Evolutionary conservation across 1,284 basidiomycete genomes (phyloP).

Genomic region (Coniferiporia weirii): DNA sequence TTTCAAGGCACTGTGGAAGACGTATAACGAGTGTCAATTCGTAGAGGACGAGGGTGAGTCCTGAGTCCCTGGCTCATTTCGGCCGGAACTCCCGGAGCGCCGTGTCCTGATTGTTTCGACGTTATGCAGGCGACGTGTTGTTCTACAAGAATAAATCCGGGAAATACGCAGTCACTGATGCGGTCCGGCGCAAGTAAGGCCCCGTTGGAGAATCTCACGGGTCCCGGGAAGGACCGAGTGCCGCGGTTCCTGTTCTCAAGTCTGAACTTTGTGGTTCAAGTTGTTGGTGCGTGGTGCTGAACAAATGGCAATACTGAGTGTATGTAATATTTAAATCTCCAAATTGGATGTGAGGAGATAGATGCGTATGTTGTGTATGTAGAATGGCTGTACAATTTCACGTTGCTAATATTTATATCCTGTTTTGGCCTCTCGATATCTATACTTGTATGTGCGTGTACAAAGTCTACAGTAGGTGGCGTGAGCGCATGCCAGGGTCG

Average conservation of each 20-base stretch:
- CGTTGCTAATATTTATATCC: too few species aligned
- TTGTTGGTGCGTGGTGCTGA: not conserved
- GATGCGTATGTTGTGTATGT: too few species aligned
- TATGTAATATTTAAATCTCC: too few species aligned
- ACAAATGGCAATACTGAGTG: too few species aligned
- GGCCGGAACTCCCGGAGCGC: not conserved
- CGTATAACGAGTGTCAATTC: constrained; percentile 59
- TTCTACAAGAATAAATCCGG: constrained; percentile 65
- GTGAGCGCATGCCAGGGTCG: not conserved
- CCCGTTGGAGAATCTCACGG: not conserved
- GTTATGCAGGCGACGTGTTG: constrained; percentile 38
- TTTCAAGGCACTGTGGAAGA: constrained; percentile 52
- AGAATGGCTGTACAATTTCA: too few species aligned
- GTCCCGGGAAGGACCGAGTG: not conserved
- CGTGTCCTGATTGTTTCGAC: constrained; percentile 23
- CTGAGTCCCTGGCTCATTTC: not conserved
- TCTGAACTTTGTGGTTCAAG: not conserved
- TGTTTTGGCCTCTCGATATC: too few species aligned
- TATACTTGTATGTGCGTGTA: too few species aligned
- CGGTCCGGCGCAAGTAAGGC: not conserved
- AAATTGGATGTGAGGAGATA: too few species aligned
- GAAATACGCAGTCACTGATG: not conserved
- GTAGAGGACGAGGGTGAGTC: constrained; percentile 53
- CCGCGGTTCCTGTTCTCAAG: not conserved
- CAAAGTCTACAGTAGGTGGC: too few species aligned